These are phyloP conservation scores for Iris macrosiphon DNA, from an alignment of 106 monocot genomes.

Conservation along the genomic window DNA sequence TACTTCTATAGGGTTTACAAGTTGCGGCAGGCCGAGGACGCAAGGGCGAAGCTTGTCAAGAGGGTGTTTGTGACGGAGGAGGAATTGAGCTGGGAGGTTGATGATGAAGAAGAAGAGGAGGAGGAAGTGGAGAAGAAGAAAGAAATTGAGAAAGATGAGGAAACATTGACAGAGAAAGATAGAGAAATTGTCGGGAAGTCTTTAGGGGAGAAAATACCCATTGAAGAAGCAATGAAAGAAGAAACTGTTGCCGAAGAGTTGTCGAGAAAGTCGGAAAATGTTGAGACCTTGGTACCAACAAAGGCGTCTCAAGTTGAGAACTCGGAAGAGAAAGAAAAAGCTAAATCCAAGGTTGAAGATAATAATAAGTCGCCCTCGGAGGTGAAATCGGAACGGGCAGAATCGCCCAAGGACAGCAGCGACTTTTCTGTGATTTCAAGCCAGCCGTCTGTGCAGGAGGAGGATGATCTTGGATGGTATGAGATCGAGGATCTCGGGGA, in stretches of 20 bases:
- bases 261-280: not conserved
- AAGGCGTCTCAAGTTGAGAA: slow-evolving; percentile 11
- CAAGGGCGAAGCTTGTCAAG: slow-evolving; percentile 72
- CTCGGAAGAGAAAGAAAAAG: slow-evolving; percentile 12
- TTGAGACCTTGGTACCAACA: not conserved
- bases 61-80: slow-evolving; percentile 65
- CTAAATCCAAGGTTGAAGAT: slow-evolving; percentile 12
- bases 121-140: not conserved
- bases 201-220: not conserved
- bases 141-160: not conserved
- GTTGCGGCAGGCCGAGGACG: slow-evolving; percentile 86
- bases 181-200: slow-evolving; percentile 6
- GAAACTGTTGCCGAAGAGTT: slow-evolving; percentile 2
- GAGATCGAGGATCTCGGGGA: slow-evolving; percentile 92
- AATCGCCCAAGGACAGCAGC: slow-evolving; percentile 58
- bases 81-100: slow-evolving; percentile 55
- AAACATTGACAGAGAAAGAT: not conserved
- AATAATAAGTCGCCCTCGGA: slow-evolving; percentile 18
- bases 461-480: slow-evolving; percentile 94
- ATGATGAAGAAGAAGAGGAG: slow-evolving; percentile 71
- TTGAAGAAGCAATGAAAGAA: not conserved
- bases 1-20: slow-evolving; percentile 81
- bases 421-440: slow-evolving; percentile 58
- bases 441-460: slow-evolving; percentile 57
- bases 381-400: slow-evolving; percentile 21